Base-by-base conservation (phyloP, 1,284 basidiomycete species). In the Rhodotorula mucilaginosa region DNA sequence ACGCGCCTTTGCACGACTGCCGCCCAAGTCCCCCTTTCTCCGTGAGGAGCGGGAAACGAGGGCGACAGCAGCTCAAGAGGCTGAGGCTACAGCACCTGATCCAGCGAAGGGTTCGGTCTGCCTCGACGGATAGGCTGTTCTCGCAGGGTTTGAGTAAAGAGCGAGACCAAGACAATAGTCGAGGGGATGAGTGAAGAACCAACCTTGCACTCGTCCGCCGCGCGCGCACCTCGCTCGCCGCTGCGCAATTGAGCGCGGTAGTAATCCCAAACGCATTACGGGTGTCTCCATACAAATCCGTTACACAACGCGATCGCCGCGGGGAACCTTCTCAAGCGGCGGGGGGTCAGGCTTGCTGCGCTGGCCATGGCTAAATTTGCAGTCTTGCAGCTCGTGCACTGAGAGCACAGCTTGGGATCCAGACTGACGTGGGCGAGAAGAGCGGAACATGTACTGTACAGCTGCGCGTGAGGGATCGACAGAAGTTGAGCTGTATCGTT, bases 131-230 rank as follows among this genome's bases (percentile, higher is more conserved):
- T 74, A 74, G 72, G 29, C 26, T 34, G 58, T 51, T 48, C 56
- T 49, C 58, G 61, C 58, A 58, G 39, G 39, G 19, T 34, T 34
- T 21, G 12, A 6, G n/a, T 4, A 46, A 48, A 18, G 31, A 34
- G 54, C 61, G 60, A 54, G 61, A 51, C 64, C 64, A 61, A 57
- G 67, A 74, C 72, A 74, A 74, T 74, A 71, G 66, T 56, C 58
- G 64, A 18, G 59, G 51, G 64, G 58, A 68, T 64, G 64, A 64
- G 61, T 61, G 62, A 44, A 62, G 67, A 68, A 61, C 39, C 34
- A 58, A 57, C 31, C 51, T 21, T 56, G 7, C n/a, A 16, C 54
- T n/a, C 54, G 8, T 16, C 54, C 13, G 31, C 54, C 39, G n/a
- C 54, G 54, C 54, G 54, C n/a, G 39, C n/a, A 18, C 16, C 6